phyloP scores from a whole-genome alignment of 164 flowering plant species.

The Magnolia changhungtana region DNA sequence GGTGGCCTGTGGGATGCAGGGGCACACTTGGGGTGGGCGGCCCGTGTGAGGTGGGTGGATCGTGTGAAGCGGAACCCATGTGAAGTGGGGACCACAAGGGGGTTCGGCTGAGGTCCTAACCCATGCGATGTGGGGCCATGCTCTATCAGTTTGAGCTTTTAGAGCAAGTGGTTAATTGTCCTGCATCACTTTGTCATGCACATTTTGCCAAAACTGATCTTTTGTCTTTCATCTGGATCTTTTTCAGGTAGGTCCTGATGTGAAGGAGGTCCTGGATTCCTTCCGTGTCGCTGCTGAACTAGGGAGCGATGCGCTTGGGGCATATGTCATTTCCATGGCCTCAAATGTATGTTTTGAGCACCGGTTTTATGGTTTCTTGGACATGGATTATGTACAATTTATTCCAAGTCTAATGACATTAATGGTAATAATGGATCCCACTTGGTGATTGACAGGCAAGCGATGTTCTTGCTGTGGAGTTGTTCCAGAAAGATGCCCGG shows the following conservation, averaged over 20 bases:
- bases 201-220: background rate
- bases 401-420: background rate
- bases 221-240: background rate
- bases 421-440: background rate
- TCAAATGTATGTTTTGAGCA: constrained; percentile 52
- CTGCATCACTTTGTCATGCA: background rate
- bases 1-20: too few relatives aligned
- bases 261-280: constrained; percentile 92
- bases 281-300: constrained; percentile 94
- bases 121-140: too few relatives aligned
- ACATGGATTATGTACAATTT: background rate
- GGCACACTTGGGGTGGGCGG: too few relatives aligned
- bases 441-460: constrained; percentile 62
- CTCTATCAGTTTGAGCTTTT: too few relatives aligned
- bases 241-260: constrained; percentile 71
- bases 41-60: too few relatives aligned
- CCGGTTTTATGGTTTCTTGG: background rate
- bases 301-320: constrained; percentile 89
- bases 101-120: too few relatives aligned
- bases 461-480: constrained; percentile 97
- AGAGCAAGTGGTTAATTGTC: too few relatives aligned
- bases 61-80: too few relatives aligned
- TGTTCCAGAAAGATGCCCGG: constrained; percentile 88
- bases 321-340: constrained; percentile 97
- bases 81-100: too few relatives aligned